Evolutionary conservation across 345 rosid genomes (phyloP), one percentile per base, ranked within the genome.

Genomic region (Psidium friedrichsthalianum): DNA sequence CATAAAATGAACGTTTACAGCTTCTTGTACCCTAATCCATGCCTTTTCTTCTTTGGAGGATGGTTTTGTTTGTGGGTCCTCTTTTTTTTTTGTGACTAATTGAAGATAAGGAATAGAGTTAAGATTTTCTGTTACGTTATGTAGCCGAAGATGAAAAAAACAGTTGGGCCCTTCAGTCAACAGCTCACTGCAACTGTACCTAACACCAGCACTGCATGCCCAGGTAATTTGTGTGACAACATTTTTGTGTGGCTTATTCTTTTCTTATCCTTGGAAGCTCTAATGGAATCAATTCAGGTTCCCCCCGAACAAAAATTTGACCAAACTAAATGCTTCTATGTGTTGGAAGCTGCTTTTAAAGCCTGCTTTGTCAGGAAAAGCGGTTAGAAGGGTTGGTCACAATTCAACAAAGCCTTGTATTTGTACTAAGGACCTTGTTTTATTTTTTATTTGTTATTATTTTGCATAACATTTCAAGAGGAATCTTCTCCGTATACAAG

Each of bases 71-170:
- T 57, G 56, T 18, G 56, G 18, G 21, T 22, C 20, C 6, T 12
- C 8, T 42, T 42, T 42, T 42, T 42, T 42, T 42, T 42, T 42
- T 47, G 36, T 47, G 80, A 69, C 47, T 69, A 36, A 18, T 69
- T 69, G 80, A 69, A 69, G 40, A 47, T 53, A 84, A 69, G 18
- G 53, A 59, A 82, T 87, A n/a, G 86, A 85, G 40, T 83, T 55
- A 32, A 24, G n/a, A 6, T 86, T 69, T 52, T 83, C 59, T 86
- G 42, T 82, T 44, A 25, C 5, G 27, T 87, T 53, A 54, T 84
- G 88, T 93, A 96, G 99, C 88, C 93, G 81, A 97, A 93, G 92
- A 84, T 91, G 91, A 95, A 93, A 88, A 97, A 94, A 89, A 96
- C 96, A 81, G 88, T 92, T 32, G 90, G 93, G 85, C 85, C 89